These are phyloP conservation scores for Syzygium grande DNA, from an alignment of 345 rosid genomes.

Conservation along the genomic window DNA sequence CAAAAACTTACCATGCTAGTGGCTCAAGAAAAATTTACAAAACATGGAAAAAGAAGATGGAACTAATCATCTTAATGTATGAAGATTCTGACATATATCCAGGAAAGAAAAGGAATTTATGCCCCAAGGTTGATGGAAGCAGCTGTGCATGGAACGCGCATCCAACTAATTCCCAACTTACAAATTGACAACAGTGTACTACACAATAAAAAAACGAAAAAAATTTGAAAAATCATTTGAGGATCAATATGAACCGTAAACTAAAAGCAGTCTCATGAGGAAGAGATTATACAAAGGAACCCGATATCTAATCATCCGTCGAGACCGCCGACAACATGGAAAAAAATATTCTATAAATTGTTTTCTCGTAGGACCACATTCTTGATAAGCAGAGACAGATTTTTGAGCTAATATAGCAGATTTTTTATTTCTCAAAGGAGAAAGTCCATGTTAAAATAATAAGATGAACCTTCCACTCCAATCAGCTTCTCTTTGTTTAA, in stretches of 20 bases:
- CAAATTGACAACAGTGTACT: neutral
- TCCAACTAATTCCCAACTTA: neutral
- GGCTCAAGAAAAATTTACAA: neutral
- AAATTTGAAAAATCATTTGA: neutral
- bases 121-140: neutral
- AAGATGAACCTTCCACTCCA: neutral
- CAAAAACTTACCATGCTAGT: neutral
- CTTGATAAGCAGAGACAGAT: neutral
- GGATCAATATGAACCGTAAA: neutral
- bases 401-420: neutral
- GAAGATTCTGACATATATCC: neutral
- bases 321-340: neutral
- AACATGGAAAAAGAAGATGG: neutral
- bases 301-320: neutral
- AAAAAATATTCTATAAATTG: too few species aligned
- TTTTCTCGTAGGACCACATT: neutral
- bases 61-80: neutral
- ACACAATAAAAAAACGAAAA: neutral
- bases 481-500: neutral
- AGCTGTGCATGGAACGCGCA: neutral
- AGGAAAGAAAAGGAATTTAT: neutral
- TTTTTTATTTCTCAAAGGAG: neutral
- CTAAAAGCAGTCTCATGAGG: too few species aligned
- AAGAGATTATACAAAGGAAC: neutral
- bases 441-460: neutral